These are phyloP conservation scores for Lathyrus tuberosus DNA, from an alignment of 306 rosid genomes.

Conservation along the genomic window DNA sequence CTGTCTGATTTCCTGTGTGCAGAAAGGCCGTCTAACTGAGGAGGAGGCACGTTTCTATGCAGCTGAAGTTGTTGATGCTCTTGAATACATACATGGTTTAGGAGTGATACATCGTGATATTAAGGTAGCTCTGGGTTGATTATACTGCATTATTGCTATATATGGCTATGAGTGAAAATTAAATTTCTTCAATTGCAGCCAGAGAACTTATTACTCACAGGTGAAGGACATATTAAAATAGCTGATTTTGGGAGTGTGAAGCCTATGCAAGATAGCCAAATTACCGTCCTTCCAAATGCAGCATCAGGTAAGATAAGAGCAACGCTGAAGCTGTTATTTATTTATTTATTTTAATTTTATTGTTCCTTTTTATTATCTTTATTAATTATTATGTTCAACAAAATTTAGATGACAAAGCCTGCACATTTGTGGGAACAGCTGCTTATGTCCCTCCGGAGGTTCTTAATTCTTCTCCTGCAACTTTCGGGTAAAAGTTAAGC, in stretches of 20 bases:
- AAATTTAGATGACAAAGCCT: slow-evolving; percentile 85
- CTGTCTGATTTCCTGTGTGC: slow-evolving; percentile 48
- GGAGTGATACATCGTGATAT: slow-evolving; percentile 99
- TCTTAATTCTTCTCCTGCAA: slow-evolving; percentile 98
- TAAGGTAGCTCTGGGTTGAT: slow-evolving; percentile 64
- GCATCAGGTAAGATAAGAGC: slow-evolving; percentile 71
- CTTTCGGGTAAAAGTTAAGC: slow-evolving; percentile 73
- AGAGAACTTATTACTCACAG: slow-evolving; percentile 90
- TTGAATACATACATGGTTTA: slow-evolving; percentile 89
- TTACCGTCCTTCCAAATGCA: slow-evolving; percentile 98
- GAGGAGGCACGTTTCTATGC: slow-evolving; percentile 93
- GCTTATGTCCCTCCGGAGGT: slow-evolving; percentile 99
- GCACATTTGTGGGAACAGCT: slow-evolving; percentile 99
- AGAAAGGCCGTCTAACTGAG: slow-evolving; percentile 88
- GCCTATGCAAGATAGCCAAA: slow-evolving; percentile 93
- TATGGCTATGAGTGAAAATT: slow-evolving; percentile 40
- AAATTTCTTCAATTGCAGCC: slow-evolving; percentile 69
- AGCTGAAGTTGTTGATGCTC: slow-evolving; percentile 97
- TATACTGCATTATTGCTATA: slow-evolving; percentile 37
- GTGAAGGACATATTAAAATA: slow-evolving; percentile 90
- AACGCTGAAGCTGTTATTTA: slow-evolving; percentile 5
- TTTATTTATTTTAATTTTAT: slow-evolving; percentile 8
- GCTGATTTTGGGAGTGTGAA: slow-evolving; percentile 99
- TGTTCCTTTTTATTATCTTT: slow-evolving; percentile 31
- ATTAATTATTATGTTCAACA: slow-evolving; percentile 1